Base-by-base conservation (phyloP, 768 basidiomycete genomes). In the Phanerodontia chrysosporium region DNA sequence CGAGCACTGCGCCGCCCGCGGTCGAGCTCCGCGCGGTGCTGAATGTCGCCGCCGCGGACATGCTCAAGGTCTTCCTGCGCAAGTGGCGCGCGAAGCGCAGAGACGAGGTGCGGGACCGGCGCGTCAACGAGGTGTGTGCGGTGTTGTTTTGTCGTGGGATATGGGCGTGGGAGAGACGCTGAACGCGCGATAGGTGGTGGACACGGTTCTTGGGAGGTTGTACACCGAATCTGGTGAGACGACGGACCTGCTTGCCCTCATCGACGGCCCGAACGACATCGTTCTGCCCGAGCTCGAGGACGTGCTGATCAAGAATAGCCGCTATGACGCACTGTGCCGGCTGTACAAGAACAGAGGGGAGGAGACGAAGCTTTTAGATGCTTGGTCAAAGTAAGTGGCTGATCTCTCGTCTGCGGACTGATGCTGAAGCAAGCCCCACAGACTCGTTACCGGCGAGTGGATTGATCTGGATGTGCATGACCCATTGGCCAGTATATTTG, bases 151-250 rank as follows among this genome's bases (percentile, higher is more conserved):
- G 16, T 30, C 10, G 3, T 39, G 32, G 8, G 14, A n/a, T n/a
- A n/a, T 53, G 5, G 49, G 22, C 8, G 9, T 8, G n/a, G 21
- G 35, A 24, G n/a, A 12, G 49, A 24, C 13, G 35, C 39, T 18
- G 39, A 35, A 28, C 9, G 18, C 24, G 51, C 7, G 3, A 29
- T 22, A 92, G 90, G 80, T 85, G 28, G 84, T 93, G n/a, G 91
- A 93, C 69, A 93, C 90, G 1, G 84, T 86, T 0, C 80, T 92
- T 0, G 83, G 80, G n/a, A 90, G 90, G 69, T 73, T 95, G 10
- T 85, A 88, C 32, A 84, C 86, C 1, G 77, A 81, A 55, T 73
- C 76, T 14, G 83, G 83, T 51, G 86, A 85, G 62, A 81, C 80
- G 3, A 73, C 80, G 16, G 87, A 90, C 35, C 76, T 93, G 6